Evolutionary conservation across 2,329 filamentous ascomycete species (phyloP).

Genomic region (Clarireedia monteithiana): DNA sequence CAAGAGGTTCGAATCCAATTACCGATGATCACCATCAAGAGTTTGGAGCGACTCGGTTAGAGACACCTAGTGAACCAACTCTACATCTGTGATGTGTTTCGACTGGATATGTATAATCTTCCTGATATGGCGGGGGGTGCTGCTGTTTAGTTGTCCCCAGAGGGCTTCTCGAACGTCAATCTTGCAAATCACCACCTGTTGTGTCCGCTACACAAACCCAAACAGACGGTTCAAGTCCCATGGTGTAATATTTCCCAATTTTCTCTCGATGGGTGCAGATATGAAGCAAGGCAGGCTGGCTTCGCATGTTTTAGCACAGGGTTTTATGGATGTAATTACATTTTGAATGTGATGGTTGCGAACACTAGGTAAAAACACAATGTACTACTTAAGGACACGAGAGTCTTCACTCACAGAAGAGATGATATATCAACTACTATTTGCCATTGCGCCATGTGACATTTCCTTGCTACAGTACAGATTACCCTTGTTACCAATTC

Average conservation of each 20-base stretch:
- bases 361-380: conserved; percentile 7
- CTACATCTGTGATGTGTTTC: neutral
- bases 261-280: conserved; percentile 3
- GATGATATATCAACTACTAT: neutral
- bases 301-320: conserved; percentile 4
- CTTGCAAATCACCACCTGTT: conserved; percentile 1
- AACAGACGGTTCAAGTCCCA: conserved; percentile 5
- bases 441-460: neutral
- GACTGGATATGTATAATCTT: neutral
- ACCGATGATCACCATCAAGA: conserved; percentile 37
- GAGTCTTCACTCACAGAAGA: conserved; percentile 1
- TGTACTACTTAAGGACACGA: neutral
- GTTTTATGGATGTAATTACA: conserved; percentile 2
- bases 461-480: conserved; percentile 6
- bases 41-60: conserved; percentile 4
- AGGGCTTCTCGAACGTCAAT: neutral
- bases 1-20: conserved; percentile 83
- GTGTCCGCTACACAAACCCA: conserved; percentile 1
- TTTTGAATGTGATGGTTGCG: conserved; percentile 6
- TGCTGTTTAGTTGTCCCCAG: neutral
- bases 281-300: conserved; percentile 2
- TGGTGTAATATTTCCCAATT: neutral
- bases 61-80: neutral
- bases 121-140: neutral
- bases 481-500: conserved; percentile 3